Percentiles rank a stretch among this genome's conserved stretches.
phyloP scores from a whole-genome alignment of 2,329 filamentous ascomycete species.

The Teratosphaeria gauchensis region DNA sequence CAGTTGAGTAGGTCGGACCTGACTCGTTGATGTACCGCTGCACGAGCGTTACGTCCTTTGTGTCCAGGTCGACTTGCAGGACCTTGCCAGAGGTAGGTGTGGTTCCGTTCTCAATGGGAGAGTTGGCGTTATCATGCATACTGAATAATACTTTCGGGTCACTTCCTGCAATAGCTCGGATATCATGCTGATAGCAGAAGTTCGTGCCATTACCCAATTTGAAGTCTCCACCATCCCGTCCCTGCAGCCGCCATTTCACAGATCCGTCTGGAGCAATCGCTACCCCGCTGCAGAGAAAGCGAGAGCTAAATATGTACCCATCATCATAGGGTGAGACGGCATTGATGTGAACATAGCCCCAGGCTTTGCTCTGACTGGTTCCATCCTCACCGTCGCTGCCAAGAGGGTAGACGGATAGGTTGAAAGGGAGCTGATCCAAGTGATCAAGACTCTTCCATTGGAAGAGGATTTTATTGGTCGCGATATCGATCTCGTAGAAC shows the following conservation, averaged over 20 bases:
- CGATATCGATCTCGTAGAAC: conserved; percentile 36
- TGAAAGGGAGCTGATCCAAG: conserved; percentile 7
- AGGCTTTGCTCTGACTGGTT: conserved; percentile 6
- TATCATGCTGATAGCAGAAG: conserved; percentile 16
- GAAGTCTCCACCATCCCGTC: conserved; percentile 15
- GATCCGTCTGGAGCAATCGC: conserved; percentile 11
- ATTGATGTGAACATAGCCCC: conserved; percentile 22
- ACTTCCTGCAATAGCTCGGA: conserved; percentile 8
- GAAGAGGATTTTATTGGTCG: conserved; percentile 32
- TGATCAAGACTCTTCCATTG: conserved; percentile 34
- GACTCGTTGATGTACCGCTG: conserved; percentile 2
- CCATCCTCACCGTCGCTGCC: conserved; percentile 6
- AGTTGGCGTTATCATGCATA: conserved; percentile 16
- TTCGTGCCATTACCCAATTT: conserved; percentile 2
- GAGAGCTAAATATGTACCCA: conserved; percentile 16
- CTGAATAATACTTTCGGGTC: conserved; percentile 4
- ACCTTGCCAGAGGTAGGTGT: conserved; percentile 9
- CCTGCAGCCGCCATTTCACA: conserved; percentile 16
- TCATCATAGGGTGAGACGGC: conserved; percentile 13
- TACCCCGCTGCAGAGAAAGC: conserved; percentile 18
- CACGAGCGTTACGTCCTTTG: background rate
- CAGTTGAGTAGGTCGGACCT: conserved; percentile 8
- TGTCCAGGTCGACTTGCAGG: conserved; percentile 8
- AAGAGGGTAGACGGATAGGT: conserved; percentile 7
- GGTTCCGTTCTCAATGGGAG: conserved; percentile 6